Evolutionary conservation across 345 rosid species (phyloP).

Genomic region (Lepidium aucheri): DNA sequence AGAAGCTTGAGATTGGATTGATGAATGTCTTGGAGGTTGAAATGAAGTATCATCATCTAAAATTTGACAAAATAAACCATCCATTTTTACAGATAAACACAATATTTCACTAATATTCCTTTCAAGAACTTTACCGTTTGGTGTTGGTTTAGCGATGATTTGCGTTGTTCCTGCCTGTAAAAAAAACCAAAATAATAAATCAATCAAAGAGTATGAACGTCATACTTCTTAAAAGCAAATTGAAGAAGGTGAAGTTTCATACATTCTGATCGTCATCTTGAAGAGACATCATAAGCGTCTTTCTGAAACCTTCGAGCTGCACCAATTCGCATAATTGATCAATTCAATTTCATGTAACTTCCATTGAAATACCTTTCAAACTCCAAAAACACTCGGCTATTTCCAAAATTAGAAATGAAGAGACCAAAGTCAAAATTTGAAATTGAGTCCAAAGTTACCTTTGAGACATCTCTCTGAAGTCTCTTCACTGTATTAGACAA

Average conservation of each 20-base stretch:
- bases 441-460: constrained; percentile 35
- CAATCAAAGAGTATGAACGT: neutral
- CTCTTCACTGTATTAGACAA: constrained; percentile 59
- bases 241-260: neutral
- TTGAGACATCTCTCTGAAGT: constrained; percentile 90
- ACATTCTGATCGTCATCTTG: constrained; percentile 70
- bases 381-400: neutral
- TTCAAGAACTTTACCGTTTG: constrained; percentile 26
- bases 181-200: neutral
- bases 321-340: neutral
- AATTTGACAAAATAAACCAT: neutral
- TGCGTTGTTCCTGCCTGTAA: constrained; percentile 46
- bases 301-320: constrained; percentile 87
- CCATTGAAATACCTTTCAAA: neutral
- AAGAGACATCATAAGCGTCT: constrained; percentile 88
- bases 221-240: neutral
- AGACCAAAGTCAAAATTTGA: neutral
- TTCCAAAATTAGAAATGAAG: neutral
- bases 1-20: constrained; percentile 43
- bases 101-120: neutral
- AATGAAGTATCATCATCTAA: constrained; percentile 55
- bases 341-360: neutral
- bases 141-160: constrained; percentile 75
- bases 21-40: constrained; percentile 46
- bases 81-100: neutral